A percentile compares a stretch with the other conserved stretches of the same genome.
Evolutionary conservation across 352 stramenopile genomes (phyloP).

Genomic region (Globisporangium barbulae): DNA sequence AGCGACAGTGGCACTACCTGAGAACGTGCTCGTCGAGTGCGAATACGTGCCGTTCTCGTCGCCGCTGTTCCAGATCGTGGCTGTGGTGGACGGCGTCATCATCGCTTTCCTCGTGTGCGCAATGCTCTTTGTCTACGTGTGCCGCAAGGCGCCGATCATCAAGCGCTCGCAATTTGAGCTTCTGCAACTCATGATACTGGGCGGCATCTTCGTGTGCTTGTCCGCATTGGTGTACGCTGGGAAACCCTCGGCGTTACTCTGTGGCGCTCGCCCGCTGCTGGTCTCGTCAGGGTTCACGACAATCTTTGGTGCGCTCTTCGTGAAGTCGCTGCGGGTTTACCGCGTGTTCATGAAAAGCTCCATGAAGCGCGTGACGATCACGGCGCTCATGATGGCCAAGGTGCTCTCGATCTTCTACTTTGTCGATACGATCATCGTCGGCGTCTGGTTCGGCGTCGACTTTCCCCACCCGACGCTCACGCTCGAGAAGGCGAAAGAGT

Average conservation of each 20-base stretch:
- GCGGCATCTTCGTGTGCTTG: conserved; percentile 32
- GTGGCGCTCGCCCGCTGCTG: conserved; percentile 29
- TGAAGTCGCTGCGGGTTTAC: conserved; percentile 58
- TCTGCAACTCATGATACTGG: conserved; percentile 36
- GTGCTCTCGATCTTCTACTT: conserved; percentile 7
- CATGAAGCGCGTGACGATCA: conserved; percentile 24
- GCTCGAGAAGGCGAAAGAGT: background rate
- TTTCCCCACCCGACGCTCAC: background rate
- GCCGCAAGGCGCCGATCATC: conserved; percentile 38
- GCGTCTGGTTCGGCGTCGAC: conserved; percentile 2
- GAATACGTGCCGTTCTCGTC: conserved; percentile 34
- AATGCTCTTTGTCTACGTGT: conserved; percentile 24
- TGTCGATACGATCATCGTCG: conserved; percentile 4
- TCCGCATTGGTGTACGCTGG: conserved; percentile 33
- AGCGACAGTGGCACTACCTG: conserved; percentile 17
- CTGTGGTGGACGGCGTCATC: conserved; percentile 18
- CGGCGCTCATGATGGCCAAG: conserved; percentile 5
- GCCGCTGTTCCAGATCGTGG: conserved; percentile 14
- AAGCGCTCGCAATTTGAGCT: conserved; percentile 47
- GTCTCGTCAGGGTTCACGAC: conserved; percentile 40
- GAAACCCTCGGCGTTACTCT: conserved; percentile 22
- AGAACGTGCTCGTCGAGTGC: conserved; percentile 28
- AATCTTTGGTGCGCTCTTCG: conserved; percentile 40
- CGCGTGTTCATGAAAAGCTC: conserved; percentile 42
- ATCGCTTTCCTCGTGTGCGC: conserved; percentile 14